These are phyloP conservation scores for Rhizopogon rudus DNA, from an alignment of 768 basidiomycete species.

Conservation along the genomic window DNA sequence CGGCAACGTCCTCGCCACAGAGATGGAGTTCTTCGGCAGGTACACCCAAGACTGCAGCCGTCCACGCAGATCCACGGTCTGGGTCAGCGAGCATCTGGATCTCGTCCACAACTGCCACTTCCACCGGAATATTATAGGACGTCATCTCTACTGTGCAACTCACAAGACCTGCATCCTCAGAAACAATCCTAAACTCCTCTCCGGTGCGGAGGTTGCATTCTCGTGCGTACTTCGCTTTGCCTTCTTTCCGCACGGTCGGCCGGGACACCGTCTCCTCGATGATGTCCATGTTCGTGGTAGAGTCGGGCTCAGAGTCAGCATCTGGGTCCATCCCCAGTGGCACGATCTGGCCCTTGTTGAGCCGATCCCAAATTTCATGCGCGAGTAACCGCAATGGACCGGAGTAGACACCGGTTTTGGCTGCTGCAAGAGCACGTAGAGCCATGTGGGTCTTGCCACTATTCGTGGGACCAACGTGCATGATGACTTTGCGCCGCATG, in stretches of 20 bases:
- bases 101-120: conserved; percentile 94
- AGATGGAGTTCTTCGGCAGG: conserved; percentile 83
- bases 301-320: conserved; percentile 31
- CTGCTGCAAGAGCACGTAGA: conserved; percentile 78
- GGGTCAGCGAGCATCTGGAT: conserved; percentile 91
- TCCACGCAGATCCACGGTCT: conserved; percentile 80
- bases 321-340: conserved; percentile 57
- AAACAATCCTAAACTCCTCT: conserved; percentile 78
- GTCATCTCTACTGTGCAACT: conserved; percentile 97
- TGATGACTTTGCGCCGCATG: conserved; percentile 71
- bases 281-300: conserved; percentile 28
- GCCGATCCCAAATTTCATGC: conserved; percentile 88
- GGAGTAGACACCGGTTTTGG: conserved; percentile 74
- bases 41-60: conserved; percentile 69
- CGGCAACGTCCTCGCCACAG: conserved; percentile 91
- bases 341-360: conserved; percentile 87
- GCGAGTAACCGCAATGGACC: conserved; percentile 92
- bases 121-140: conserved; percentile 33
- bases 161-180: conserved; percentile 46
- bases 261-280: conserved; percentile 15
- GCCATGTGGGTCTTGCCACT: conserved; percentile 97
- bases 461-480: conserved; percentile 98
- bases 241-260: conserved; percentile 27
- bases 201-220: conserved; percentile 88
- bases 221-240: conserved; percentile 48